A percentile compares a stretch with the other conserved stretches of the same genome.
phyloP scores from a whole-genome alignment of 495 filamentous ascomycete genomes.

The Neurospora sp. region DNA sequence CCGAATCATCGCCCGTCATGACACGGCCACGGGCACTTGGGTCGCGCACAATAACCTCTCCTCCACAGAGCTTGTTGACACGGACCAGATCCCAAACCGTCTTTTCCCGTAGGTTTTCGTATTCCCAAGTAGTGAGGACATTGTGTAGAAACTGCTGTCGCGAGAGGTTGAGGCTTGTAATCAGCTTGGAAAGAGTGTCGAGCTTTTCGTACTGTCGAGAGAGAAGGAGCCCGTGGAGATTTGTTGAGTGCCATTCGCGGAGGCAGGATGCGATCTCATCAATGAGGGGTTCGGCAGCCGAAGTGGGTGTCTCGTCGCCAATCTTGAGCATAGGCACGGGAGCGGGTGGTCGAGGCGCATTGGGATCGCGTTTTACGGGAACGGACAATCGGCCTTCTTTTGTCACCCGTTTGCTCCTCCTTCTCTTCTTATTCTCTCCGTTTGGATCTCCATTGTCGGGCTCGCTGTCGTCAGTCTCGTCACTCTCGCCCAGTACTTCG shows the following conservation, averaged over 20 bases:
- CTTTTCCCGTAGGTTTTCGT: slow-evolving; percentile 61
- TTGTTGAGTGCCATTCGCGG: slow-evolving; percentile 95
- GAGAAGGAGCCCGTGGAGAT: slow-evolving; percentile 87
- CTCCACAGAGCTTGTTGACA: slow-evolving; percentile 85
- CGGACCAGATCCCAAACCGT: slow-evolving; percentile 91
- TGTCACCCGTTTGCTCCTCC: slow-evolving; percentile 9
- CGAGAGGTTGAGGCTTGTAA: slow-evolving; percentile 69
- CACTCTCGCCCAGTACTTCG: slow-evolving; percentile 58
- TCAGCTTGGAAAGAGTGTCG: slow-evolving; percentile 68
- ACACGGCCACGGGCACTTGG: slow-evolving; percentile 73
- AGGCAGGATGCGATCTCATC: slow-evolving; percentile 96
- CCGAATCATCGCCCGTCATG: slow-evolving; percentile 84
- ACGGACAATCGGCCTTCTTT: slow-evolving; percentile 26
- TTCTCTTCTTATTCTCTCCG: slow-evolving; percentile 21
- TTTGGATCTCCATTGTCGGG: slow-evolving; percentile 18
- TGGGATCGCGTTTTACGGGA: slow-evolving; percentile 38
- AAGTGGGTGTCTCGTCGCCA: slow-evolving; percentile 89
- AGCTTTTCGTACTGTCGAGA: slow-evolving; percentile 68
- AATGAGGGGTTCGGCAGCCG: slow-evolving; percentile 78
- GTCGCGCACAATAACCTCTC: slow-evolving; percentile 89
- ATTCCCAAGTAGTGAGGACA: slow-evolving; percentile 79
- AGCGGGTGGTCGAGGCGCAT: slow-evolving; percentile 69
- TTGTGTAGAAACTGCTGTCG: slow-evolving; percentile 85
- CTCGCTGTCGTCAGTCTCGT: slow-evolving; percentile 35
- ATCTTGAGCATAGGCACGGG: slow-evolving; percentile 96